These are phyloP conservation scores for Globisporangium splendens DNA, from an alignment of 352 stramenopile genomes.

Conservation along the genomic window DNA sequence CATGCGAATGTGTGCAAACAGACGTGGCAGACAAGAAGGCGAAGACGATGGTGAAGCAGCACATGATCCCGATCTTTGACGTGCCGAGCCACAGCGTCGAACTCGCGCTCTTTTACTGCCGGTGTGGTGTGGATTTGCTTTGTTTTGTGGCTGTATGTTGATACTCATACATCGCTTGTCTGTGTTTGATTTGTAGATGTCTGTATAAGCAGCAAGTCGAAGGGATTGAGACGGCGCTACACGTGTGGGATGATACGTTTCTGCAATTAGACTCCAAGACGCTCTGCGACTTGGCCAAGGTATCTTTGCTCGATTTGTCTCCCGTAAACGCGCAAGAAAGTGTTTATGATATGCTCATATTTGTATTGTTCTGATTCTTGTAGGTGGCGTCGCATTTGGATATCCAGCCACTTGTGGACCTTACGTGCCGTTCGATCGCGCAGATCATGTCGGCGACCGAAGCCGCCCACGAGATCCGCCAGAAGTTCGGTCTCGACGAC, in stretches of 20 bases:
- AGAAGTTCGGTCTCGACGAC: constrained; percentile 78
- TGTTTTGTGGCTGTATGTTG: not conserved
- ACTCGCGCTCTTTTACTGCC: constrained; percentile 70
- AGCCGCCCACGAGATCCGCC: constrained; percentile 65
- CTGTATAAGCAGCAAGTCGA: constrained; percentile 80
- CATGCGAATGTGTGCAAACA: constrained; percentile 8
- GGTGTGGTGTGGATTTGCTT: constrained; percentile 20
- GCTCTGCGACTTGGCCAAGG: constrained; percentile 74
- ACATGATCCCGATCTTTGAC: constrained; percentile 74
- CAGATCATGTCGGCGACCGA: constrained; percentile 84
- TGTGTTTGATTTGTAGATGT: constrained; percentile 33
- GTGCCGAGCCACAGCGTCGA: constrained; percentile 69
- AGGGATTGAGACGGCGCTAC: constrained; percentile 43
- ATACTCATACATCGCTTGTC: not conserved
- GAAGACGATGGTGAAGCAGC: constrained; percentile 54
- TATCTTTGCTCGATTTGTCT: constrained; percentile 4
- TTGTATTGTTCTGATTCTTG: too few species aligned
- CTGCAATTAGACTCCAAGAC: constrained; percentile 74
- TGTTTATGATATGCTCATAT: too few species aligned
- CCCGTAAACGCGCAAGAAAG: too few species aligned
- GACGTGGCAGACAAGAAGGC: constrained; percentile 48
- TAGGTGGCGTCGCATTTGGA: constrained; percentile 74
- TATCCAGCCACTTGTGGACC: constrained; percentile 76
- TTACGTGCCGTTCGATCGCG: constrained; percentile 76
- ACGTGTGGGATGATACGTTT: constrained; percentile 67